Base-by-base conservation (phyloP, 495 filamentous ascomycete genomes). In the Penicillium roqueforti region DNA sequence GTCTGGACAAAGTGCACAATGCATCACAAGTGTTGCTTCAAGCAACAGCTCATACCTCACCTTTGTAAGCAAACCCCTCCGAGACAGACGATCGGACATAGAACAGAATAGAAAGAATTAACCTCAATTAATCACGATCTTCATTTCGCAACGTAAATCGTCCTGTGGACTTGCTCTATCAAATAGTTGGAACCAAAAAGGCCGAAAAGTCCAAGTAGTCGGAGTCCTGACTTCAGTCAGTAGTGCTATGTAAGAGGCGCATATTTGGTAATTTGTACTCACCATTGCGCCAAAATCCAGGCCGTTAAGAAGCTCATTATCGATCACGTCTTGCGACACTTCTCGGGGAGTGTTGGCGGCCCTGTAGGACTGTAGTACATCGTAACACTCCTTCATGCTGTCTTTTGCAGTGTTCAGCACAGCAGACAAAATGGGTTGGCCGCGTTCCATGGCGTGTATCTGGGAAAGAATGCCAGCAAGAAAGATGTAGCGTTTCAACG, bases 401-500 rank as follows among this genome's bases (percentile, higher is more conserved):
- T 25, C 39, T 42, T 42, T 42, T 20, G 19, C 19, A 23, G 39
- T 42, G 18, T 42, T 23, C 18, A 20, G 19, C 16, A 42, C 19
- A 14, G 39, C 39, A 23, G 39, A 23, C 19, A 20, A 23, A 23
- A 42, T 25, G 18, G 39, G 39, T 16, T 59, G 28, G 16, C 45
- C 53, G 18, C 36, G 32, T 32, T 68, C 57, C 58, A 62, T 61
- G 9, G 62, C 62, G 6, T 53, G 46, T 20, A 66, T 61, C 51
- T 63, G 58, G 13, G 31, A 48, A 10, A 65, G 34, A 9, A 63
- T 39, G 9, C 54, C 65, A 8, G 60, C 46, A 7, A 63, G 22
- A 22, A 61, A 56, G 29, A 42, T 59, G 46, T 58, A 63, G 2
- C 62, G 60, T 46, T 66, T 68, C 51, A 60, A 23, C 31, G 41